phyloP scores from a whole-genome alignment of 768 basidiomycete species.

The Rhizopogon vesiculosus region DNA sequence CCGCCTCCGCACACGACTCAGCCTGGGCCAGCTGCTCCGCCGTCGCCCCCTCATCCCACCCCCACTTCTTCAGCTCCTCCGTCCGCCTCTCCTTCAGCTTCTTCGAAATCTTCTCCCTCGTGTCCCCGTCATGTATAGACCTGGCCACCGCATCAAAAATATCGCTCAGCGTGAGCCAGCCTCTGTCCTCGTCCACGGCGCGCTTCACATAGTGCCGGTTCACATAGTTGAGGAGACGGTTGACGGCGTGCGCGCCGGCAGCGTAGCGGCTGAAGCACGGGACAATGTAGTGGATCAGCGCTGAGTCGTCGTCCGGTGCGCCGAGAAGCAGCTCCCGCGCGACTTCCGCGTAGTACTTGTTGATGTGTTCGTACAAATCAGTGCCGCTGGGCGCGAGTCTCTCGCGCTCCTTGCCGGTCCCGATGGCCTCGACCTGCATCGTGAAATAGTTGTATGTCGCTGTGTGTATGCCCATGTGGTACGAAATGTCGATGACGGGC shows the following conservation, averaged over 20 bases:
- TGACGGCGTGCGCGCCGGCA: constrained; percentile 60
- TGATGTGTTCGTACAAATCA: constrained; percentile 70
- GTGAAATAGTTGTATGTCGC: constrained; percentile 82
- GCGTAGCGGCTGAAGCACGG: constrained; percentile 69
- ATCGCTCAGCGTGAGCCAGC: constrained; percentile 69
- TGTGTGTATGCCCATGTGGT: constrained; percentile 76
- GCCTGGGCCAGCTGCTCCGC: constrained; percentile 46
- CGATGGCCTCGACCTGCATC: constrained; percentile 47
- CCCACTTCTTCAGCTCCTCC: constrained; percentile 71
- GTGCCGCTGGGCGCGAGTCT: constrained; percentile 43
- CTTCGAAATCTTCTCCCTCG: constrained; percentile 56
- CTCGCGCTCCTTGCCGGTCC: constrained; percentile 25
- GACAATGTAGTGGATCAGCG: constrained; percentile 65
- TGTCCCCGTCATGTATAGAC: constrained; percentile 44
- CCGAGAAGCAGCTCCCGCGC: constrained; percentile 59
- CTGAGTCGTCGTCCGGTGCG: constrained; percentile 60
- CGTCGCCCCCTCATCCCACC: constrained; percentile 49
- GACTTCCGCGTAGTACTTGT: constrained; percentile 62
- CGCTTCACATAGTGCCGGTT: constrained; percentile 72
- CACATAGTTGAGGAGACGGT: constrained; percentile 71
- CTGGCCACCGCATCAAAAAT: constrained; percentile 58
- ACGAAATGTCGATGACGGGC: constrained; percentile 65
- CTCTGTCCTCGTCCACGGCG: constrained; percentile 72
- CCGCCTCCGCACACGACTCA: constrained; percentile 72
- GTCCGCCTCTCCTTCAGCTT: constrained; percentile 53